These are phyloP conservation scores for Dactylis glomerata DNA, from an alignment of 176 grass and related monocot genomes.

Conservation along the genomic window DNA sequence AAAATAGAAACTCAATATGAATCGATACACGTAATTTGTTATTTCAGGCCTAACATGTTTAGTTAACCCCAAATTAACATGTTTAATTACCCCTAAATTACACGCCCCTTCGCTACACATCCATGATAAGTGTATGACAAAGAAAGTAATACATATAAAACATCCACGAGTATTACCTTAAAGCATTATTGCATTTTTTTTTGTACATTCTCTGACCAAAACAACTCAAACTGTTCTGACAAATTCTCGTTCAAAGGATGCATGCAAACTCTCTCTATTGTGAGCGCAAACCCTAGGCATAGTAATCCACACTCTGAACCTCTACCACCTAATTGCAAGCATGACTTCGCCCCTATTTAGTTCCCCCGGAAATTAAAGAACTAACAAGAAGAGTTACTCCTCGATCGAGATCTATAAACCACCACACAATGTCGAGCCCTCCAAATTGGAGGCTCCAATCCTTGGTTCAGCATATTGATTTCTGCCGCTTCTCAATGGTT, in stretches of 20 bases:
- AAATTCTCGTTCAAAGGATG: neutral
- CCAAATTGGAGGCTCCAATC: no score
- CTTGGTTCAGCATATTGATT: neutral
- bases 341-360: neutral
- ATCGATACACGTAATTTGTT: neutral
- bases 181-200: neutral
- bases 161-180: neutral
- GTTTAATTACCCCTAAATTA: neutral
- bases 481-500: neutral
- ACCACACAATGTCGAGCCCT: neutral
- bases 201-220: neutral
- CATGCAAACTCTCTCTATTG: neutral
- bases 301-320: neutral
- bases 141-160: neutral
- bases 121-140: neutral
- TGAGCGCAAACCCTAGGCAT: neutral
- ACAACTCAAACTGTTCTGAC: neutral
- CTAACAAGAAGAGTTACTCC: neutral
- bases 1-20: neutral
- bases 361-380: neutral
- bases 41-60: neutral
- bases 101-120: neutral
- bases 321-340: neutral
- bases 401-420: neutral
- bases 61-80: neutral